Evolutionary conservation across 768 basidiomycete genomes (phyloP).

Genomic region (Lactifluus subvellereus): DNA sequence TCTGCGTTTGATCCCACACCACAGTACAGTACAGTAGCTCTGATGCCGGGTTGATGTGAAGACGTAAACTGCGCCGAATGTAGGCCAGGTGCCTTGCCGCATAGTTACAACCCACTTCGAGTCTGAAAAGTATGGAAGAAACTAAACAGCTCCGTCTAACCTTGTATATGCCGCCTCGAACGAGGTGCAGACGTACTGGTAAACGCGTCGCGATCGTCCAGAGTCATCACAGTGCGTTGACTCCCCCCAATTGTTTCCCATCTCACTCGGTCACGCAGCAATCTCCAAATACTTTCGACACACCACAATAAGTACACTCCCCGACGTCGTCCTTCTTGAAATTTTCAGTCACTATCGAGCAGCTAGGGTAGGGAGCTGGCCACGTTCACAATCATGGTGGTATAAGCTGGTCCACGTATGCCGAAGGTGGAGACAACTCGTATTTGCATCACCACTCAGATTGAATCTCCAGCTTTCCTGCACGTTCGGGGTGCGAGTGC

Average conservation of each 20-base stretch:
- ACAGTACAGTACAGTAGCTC: no score
- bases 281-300: slow-evolving; percentile 14
- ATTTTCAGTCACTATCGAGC: slow-evolving; percentile 9
- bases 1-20: background rate
- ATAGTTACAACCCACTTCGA: background rate
- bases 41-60: background rate
- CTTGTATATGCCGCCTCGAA: background rate
- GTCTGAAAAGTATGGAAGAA: background rate
- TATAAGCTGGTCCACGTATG: slow-evolving; percentile 15
- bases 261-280: background rate
- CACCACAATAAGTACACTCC: slow-evolving; percentile 6
- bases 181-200: background rate
- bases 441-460: slow-evolving; percentile 14
- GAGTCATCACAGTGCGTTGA: background rate
- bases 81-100: background rate
- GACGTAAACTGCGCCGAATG: background rate
- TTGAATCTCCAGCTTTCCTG: slow-evolving; percentile 15
- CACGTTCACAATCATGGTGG: slow-evolving; percentile 7
- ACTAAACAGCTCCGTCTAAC: background rate
- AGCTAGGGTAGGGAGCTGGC: background rate
- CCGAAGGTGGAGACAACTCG: slow-evolving; percentile 10
- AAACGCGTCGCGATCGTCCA: background rate
- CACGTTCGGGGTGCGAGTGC: slow-evolving; percentile 5
- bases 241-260: background rate
- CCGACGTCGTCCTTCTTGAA: slow-evolving; percentile 15